Evolutionary conservation across 2,329 filamentous ascomycete species (phyloP), one percentile per base, ranked within the genome.

Genomic region (Ophiostoma fasciatum): DNA sequence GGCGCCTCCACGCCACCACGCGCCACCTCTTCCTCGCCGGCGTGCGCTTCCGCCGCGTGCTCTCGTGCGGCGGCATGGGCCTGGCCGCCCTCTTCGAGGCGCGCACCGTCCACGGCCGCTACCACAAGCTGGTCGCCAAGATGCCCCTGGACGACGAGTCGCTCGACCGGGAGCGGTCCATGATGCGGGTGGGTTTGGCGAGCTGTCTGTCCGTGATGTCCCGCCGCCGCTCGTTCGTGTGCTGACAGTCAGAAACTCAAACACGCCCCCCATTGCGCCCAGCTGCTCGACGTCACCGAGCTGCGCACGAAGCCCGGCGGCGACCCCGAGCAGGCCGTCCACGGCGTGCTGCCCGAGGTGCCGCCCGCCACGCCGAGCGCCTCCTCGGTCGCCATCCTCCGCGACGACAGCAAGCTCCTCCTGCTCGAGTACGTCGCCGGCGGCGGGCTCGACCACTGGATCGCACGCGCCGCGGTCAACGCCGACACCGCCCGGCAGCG

Each of bases 51-150:
- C 39, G 43, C 4, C 37, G 36, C 11, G 14, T 45, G 6, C 25
- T 46, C 7, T 20, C 22, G 6, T 28, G 15, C 5, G 45, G 45
- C 28, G 43, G 42, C 20, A 37, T 39, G 37, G 45, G 40, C 25
- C 9, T 45, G 18, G 33, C 35, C 3, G 35, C 39, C 10, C 32
- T 43, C 12, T 47, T 47, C 21, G 43, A 44, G 31, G 36, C 27
- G 9, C 28, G 28, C 13, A 33, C 28, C 11, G 12, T 5, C 5
- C 28, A 33, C 6, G 34, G 36, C 7, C 35, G 17, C 32, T 42
- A 27, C 32, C 32, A 38, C 38, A 40, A 43, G 33, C 33, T 34
- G 13, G 41, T 43, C 1, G 39, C 36, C 39, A 46, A 46, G 35
- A 27, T 42, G 7, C 29, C 39, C 1, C 25, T 31, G 13, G 2